These are phyloP conservation scores for Lotus japonicus DNA, from an alignment of 306 rosid species.

Conservation along the genomic window DNA sequence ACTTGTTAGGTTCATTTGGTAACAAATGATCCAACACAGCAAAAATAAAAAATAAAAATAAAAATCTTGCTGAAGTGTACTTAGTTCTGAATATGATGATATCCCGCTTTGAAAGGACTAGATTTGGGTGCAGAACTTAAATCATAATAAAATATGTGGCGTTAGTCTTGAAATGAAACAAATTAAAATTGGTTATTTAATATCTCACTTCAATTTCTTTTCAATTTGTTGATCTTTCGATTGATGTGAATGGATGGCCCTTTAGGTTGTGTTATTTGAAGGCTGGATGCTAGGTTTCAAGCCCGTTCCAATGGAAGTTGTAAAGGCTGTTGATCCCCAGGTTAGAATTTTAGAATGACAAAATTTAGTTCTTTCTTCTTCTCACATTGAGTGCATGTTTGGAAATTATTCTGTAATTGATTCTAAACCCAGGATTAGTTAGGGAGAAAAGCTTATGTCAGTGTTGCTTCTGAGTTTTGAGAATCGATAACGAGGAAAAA, in stretches of 20 bases:
- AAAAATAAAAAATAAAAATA: background rate
- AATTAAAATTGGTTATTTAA: background rate
- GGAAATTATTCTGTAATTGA: no score
- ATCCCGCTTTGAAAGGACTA: background rate
- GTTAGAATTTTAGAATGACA: no score
- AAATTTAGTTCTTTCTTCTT: no score
- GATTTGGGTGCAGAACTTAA: background rate
- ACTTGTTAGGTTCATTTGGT: background rate
- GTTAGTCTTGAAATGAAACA: background rate
- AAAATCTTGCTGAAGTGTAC: background rate
- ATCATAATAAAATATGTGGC: background rate
- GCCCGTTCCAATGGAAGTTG: constrained; percentile 63
- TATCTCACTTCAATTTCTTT: background rate
- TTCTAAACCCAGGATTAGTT: no score
- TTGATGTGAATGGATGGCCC: constrained; percentile 23
- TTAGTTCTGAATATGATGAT: background rate
- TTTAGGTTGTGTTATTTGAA: constrained; percentile 79
- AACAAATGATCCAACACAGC: background rate
- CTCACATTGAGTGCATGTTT: no score
- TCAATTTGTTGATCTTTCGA: constrained; percentile 5
- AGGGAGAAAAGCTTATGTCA: no score
- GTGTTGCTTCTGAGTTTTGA: no score
- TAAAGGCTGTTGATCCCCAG: constrained; percentile 75
- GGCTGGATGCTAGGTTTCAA: constrained; percentile 99
- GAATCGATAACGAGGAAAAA: no score